These are phyloP conservation scores for Schizothecium vesticola DNA, from an alignment of 495 filamentous ascomycete species.

Conservation along the genomic window DNA sequence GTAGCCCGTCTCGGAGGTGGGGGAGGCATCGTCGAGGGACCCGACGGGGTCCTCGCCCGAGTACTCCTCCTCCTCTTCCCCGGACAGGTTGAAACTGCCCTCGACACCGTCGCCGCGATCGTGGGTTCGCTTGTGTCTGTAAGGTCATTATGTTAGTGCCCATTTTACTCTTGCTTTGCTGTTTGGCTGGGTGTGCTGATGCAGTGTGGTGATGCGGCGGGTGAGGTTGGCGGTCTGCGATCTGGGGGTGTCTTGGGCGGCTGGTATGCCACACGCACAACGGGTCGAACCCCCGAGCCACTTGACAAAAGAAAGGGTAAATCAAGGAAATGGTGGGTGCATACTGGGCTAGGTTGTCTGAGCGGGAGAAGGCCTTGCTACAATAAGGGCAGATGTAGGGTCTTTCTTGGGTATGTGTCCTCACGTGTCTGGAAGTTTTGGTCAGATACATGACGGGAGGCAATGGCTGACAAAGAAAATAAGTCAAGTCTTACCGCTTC, in stretches of 20 bases:
- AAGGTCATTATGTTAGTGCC: slow-evolving; percentile 31
- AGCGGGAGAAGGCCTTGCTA: slow-evolving; percentile 97
- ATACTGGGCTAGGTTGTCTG: slow-evolving; percentile 98
- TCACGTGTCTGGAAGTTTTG: slow-evolving; percentile 79
- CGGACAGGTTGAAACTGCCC: slow-evolving; percentile 56
- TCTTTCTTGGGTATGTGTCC: slow-evolving; percentile 98
- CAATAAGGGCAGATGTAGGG: slow-evolving; percentile 95
- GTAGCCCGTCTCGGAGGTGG: slow-evolving; percentile 55
- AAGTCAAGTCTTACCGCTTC: slow-evolving; percentile 73
- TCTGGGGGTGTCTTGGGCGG: slow-evolving; percentile 18
- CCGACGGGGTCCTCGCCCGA: slow-evolving; percentile 65
- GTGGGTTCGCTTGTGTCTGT: slow-evolving; percentile 90
- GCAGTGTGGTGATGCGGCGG: slow-evolving; percentile 23
- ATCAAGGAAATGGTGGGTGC: slow-evolving; percentile 37
- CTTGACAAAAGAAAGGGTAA: slow-evolving; percentile 30
- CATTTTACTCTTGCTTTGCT: slow-evolving; percentile 6
- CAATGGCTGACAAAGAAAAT: slow-evolving; percentile 43
- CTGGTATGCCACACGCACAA: slow-evolving; percentile 34
- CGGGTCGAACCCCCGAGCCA: slow-evolving; percentile 17
- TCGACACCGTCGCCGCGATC: slow-evolving; percentile 71
- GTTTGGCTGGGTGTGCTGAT: slow-evolving; percentile 11
- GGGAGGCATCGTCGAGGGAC: slow-evolving; percentile 69
- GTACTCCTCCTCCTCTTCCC: slow-evolving; percentile 73
- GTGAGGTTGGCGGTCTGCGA: slow-evolving; percentile 14
- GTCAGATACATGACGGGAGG: slow-evolving; percentile 47